Evolutionary conservation across 495 filamentous ascomycete genomes (phyloP).

Genomic region (Neurospora sp.): DNA sequence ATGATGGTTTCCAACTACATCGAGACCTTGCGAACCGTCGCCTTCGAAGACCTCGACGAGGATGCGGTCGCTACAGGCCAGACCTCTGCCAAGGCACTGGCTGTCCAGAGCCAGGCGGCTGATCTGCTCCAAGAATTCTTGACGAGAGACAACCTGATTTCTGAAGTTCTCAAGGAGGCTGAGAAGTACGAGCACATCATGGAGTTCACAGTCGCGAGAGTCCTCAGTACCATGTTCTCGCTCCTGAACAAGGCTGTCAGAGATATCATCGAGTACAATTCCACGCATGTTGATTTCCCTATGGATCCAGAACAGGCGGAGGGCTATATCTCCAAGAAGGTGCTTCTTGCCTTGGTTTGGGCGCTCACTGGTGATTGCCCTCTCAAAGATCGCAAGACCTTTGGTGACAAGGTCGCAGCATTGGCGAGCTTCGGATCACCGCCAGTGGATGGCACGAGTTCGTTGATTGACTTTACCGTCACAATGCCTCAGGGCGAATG

Average conservation of each 20-base stretch:
- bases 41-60: constrained; percentile 91
- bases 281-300: constrained; percentile 87
- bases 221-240: constrained; percentile 87
- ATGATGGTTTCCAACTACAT: constrained; percentile 95
- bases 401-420: constrained; percentile 71
- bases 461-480: constrained; percentile 92
- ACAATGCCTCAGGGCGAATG: constrained; percentile 77
- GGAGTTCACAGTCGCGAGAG: constrained; percentile 87
- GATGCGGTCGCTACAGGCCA: constrained; percentile 76
- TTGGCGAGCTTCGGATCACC: constrained; percentile 79
- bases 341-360: constrained; percentile 86
- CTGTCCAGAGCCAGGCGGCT: constrained; percentile 65
- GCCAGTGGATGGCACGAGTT: constrained; percentile 58
- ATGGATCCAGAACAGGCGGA: constrained; percentile 83
- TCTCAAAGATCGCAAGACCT: constrained; percentile 72
- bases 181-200: constrained; percentile 86
- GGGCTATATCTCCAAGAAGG: constrained; percentile 81
- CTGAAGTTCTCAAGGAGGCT: constrained; percentile 64
- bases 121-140: constrained; percentile 66
- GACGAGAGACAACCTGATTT: constrained; percentile 65
- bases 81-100: constrained; percentile 61
- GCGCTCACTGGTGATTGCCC: constrained; percentile 93
- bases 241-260: constrained; percentile 87
- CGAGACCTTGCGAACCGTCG: constrained; percentile 63
- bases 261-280: constrained; percentile 88